Conservation (phyloP, 2,329 filamentous ascomycete species). For the Penicillium fuscoglaucum region DNA sequence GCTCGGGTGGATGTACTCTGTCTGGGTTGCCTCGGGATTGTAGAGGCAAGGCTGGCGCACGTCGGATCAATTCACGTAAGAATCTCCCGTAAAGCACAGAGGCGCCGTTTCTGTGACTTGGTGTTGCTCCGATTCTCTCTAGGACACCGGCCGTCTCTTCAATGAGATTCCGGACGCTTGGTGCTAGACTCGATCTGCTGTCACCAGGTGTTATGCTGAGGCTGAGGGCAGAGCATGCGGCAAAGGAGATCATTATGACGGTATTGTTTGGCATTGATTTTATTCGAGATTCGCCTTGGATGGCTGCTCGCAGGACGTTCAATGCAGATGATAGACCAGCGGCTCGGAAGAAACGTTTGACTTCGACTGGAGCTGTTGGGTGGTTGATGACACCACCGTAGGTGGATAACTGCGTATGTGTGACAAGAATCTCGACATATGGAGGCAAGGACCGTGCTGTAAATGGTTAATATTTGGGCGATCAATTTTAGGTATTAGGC, state of each 20-base stretch:
- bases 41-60: conserved; percentile 30
- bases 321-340: conserved; percentile 70
- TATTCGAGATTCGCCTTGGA: conserved; percentile 68
- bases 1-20: conserved; percentile 12
- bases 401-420: conserved; percentile 71
- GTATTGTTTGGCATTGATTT: conserved; percentile 79
- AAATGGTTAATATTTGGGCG: not conserved
- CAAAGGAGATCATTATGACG: conserved; percentile 75
- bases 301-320: conserved; percentile 72
- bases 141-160: conserved; percentile 68
- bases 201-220: conserved; percentile 61
- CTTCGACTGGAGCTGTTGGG: conserved; percentile 67
- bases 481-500: conserved; percentile 11
- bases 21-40: conserved; percentile 10
- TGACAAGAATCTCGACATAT: conserved; percentile 73
- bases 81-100: conserved; percentile 62
- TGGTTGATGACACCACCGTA: conserved; percentile 75
- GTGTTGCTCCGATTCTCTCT: conserved; percentile 66
- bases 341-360: conserved; percentile 71
- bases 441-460: conserved; percentile 56
- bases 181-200: conserved; percentile 57
- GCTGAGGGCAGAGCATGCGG: conserved; percentile 67
- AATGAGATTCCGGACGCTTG: conserved; percentile 64
- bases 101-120: conserved; percentile 65
- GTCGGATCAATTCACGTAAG: conserved; percentile 51